Evolutionary conservation across 78 protist species (phyloP).

Genomic region (Anaeramoeba ignava): DNA sequence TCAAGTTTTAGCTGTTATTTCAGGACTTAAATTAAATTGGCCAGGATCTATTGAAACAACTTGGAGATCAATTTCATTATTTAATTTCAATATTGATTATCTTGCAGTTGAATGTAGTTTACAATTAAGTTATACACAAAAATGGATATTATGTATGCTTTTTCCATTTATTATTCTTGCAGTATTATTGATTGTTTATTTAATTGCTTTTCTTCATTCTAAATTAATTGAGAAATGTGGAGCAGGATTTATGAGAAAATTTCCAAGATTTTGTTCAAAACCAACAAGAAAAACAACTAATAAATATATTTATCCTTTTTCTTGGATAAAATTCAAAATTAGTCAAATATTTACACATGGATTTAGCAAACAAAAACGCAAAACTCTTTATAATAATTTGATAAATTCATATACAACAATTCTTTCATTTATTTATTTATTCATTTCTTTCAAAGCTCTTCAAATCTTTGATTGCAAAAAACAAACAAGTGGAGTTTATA

Average conservation of each 20-base stretch:
- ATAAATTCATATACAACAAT: neutral
- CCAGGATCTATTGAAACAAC: neutral
- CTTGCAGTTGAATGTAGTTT: neutral
- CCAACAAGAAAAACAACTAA: neutral
- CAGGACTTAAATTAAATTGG: neutral
- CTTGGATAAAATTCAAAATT: neutral
- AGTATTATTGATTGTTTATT: neutral
- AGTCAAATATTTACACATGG: neutral
- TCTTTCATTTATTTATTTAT: neutral
- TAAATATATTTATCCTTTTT: neutral
- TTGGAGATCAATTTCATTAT: neutral
- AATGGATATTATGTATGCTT: neutral
- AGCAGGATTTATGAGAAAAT: neutral
- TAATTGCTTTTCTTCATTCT: neutral
- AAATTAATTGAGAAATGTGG: neutral
- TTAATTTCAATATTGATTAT: neutral
- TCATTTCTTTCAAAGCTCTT: neutral
- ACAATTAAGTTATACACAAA: neutral
- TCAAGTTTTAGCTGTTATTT: neutral
- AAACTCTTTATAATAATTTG: neutral
- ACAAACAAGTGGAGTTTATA: neutral
- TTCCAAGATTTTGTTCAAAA: neutral
- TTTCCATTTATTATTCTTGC: neutral
- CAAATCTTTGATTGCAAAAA: neutral
- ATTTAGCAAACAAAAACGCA: neutral